Evolutionary conservation across 1,139 yeast genomes (phyloP).

Genomic region (Kodamaea sp.): DNA sequence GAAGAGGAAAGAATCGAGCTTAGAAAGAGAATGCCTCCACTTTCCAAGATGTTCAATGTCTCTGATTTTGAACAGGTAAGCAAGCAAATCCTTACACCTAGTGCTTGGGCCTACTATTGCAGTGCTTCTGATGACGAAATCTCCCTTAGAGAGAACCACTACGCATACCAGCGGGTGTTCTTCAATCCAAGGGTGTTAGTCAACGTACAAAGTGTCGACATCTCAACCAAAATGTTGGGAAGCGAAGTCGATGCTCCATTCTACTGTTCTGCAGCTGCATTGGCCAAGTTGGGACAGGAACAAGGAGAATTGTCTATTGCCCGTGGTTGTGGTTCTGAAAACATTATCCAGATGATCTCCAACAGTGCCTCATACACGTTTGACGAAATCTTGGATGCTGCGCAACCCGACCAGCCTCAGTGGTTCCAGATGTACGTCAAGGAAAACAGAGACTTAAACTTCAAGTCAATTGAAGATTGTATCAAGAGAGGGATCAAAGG

Average conservation of each 20-base stretch:
- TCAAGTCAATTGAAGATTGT: conserved; percentile 64
- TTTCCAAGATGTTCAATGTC: conserved; percentile 27
- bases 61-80: conserved; percentile 69
- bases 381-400: conserved; percentile 64
- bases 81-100: conserved; percentile 69
- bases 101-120: conserved; percentile 91
- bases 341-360: conserved; percentile 78
- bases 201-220: conserved; percentile 56
- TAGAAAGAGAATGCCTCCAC: conserved; percentile 29
- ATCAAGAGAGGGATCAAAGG: conserved; percentile 77
- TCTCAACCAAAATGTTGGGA: conserved; percentile 45
- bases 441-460: conserved; percentile 59
- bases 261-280: conserved; percentile 78
- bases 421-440: conserved; percentile 94
- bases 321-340: conserved; percentile 66
- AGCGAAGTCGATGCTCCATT: conserved; percentile 53
- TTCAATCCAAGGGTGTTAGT: conserved; percentile 84
- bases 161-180: conserved; percentile 81
- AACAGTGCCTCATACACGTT: conserved; percentile 75
- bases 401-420: conserved; percentile 60
- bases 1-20: conserved; percentile 28
- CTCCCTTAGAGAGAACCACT: conserved; percentile 83
- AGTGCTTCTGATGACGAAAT: conserved; percentile 94
- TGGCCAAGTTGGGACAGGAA: conserved; percentile 75
- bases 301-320: conserved; percentile 81